phyloP scores from a whole-genome alignment of 768 basidiomycete genomes.

The Lentinula boryana region DNA sequence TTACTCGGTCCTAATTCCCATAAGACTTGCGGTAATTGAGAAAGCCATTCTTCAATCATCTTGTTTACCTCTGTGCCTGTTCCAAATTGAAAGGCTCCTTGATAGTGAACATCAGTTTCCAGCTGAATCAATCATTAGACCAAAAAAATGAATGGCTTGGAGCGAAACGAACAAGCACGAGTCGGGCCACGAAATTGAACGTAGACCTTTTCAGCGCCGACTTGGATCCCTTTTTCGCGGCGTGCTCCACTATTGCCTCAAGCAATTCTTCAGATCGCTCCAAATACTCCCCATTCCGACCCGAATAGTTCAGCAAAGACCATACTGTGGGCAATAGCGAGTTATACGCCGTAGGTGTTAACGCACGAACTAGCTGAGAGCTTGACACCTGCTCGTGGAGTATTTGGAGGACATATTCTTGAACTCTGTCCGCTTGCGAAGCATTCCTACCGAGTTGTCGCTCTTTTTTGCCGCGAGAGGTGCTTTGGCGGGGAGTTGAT shows the following conservation, averaged over 20 bases:
- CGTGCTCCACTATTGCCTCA: conserved; percentile 60
- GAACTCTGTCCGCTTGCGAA: conserved; percentile 45
- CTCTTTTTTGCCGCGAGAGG: conserved; percentile 14
- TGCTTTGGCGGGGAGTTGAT: conserved; percentile 13
- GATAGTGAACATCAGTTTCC: conserved; percentile 47
- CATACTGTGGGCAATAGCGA: conserved; percentile 74
- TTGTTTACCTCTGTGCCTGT: conserved; percentile 16
- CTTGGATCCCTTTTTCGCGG: conserved; percentile 48
- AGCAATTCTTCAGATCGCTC: conserved; percentile 32
- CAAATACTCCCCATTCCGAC: conserved; percentile 14
- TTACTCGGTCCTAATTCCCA: conserved; percentile 78
- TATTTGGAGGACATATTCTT: conserved; percentile 53
- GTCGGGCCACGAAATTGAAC: conserved; percentile 68
- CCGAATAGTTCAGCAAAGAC: conserved; percentile 56
- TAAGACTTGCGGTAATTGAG: conserved; percentile 69
- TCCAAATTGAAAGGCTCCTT: conserved; percentile 39
- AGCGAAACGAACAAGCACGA: conserved; percentile 53
- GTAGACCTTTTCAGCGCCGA: conserved; percentile 62
- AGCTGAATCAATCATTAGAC: conserved; percentile 36
- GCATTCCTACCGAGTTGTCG: conserved; percentile 16
- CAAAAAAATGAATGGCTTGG: background rate
- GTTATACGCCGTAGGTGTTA: conserved; percentile 54
- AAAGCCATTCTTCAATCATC: conserved; percentile 59
- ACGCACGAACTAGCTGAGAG: conserved; percentile 40
- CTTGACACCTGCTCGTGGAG: conserved; percentile 41